These are phyloP conservation scores for Furcasterigmium furcatum DNA, from an alignment of 2,329 filamentous ascomycete species.

Conservation along the genomic window DNA sequence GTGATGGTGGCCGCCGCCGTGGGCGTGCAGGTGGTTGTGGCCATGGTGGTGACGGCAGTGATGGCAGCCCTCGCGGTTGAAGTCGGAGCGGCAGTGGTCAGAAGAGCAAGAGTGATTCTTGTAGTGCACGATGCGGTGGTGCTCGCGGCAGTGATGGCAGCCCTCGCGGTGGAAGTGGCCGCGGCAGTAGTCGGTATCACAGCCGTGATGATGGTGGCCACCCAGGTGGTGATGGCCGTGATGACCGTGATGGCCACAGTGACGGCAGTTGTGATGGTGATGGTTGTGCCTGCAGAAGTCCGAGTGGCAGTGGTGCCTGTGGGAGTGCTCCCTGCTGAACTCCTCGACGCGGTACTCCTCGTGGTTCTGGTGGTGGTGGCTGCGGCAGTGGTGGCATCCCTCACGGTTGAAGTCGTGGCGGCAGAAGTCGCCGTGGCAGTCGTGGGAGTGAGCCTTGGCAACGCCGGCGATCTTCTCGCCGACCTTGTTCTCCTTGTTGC, in stretches of 20 bases:
- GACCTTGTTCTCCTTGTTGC: background rate
- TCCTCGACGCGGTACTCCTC: background rate
- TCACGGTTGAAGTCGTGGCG: background rate
- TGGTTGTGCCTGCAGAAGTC: conserved; percentile 1
- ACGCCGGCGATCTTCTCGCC: background rate
- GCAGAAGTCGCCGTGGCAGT: conserved; percentile 1
- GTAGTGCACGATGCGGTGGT: background rate
- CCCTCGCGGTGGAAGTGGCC: conserved; percentile 2
- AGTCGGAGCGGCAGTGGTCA: background rate
- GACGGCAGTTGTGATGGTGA: background rate
- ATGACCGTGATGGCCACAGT: conserved; percentile 1
- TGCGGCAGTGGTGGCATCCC: conserved; percentile 1
- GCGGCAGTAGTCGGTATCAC: background rate
- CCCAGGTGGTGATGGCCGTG: background rate
- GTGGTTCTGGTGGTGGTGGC: background rate
- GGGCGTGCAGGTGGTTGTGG: background rate
- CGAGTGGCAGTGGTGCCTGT: background rate
- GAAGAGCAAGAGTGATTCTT: conserved; percentile 2
- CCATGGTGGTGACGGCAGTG: conserved; percentile 1
- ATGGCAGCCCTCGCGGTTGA: background rate
- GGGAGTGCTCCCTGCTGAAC: background rate
- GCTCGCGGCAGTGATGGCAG: conserved; percentile 3
- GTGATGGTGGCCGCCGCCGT: background rate
- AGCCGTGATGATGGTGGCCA: background rate
- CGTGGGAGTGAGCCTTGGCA: background rate